Evolutionary conservation across 2,329 filamentous ascomycete species (phyloP).

Genomic region (Neodidymelliopsis sp.): DNA sequence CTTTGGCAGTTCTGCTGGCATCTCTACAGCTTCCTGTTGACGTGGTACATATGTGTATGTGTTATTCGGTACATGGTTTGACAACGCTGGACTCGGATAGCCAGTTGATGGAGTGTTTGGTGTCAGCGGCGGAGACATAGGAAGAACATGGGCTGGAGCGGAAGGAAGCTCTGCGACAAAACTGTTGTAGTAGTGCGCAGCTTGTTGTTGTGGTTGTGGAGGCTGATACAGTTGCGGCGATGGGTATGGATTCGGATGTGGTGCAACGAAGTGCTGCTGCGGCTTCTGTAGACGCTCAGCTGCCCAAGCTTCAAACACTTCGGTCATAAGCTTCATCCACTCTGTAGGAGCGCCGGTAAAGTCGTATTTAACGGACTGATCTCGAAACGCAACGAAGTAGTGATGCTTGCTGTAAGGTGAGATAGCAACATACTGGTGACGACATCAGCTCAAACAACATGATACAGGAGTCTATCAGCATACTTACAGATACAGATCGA

Average conservation of each 20-base stretch:
- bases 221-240: conserved; percentile 12
- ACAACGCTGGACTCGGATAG: conserved; percentile 21
- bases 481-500: conserved; percentile 39
- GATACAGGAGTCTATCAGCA: not conserved
- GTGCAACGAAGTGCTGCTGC: conserved; percentile 15
- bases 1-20: conserved; percentile 29
- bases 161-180: conserved; percentile 3
- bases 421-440: conserved; percentile 42
- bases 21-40: conserved; percentile 23
- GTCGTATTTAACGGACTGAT: conserved; percentile 45
- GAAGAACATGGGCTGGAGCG: conserved; percentile 3
- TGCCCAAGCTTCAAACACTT: conserved; percentile 42
- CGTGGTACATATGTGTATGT: conserved; percentile 20
- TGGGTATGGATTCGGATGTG: conserved; percentile 8
- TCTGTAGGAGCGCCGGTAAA: conserved; percentile 41
- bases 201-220: conserved; percentile 14
- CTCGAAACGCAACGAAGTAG: conserved; percentile 43
- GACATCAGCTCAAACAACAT: not conserved
- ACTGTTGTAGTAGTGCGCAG: conserved; percentile 17
- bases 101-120: conserved; percentile 20
- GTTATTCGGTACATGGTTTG: conserved; percentile 10
- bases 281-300: conserved; percentile 33
- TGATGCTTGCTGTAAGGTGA: conserved; percentile 44
- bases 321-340: conserved; percentile 45
- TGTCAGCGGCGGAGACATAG: conserved; percentile 25